Base-by-base conservation (phyloP, 768 basidiomycete genomes). In the Lactarius deliciosus region DNA sequence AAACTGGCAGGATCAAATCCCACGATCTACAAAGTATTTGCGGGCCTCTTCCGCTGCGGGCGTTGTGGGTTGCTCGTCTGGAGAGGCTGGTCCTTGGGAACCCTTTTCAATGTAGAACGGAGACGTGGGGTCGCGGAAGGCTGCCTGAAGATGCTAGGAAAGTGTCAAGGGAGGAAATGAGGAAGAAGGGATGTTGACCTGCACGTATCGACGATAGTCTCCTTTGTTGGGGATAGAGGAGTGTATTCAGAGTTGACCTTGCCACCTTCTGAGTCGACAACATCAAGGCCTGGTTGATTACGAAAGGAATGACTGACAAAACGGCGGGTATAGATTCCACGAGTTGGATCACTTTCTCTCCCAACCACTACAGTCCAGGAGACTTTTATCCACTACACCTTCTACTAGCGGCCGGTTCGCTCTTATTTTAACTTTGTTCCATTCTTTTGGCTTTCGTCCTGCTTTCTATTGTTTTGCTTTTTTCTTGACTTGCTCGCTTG, bases 91-190 rank as follows among this genome's bases (percentile, higher is more conserved):
- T 1, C 88, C 88, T 68, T 76, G 74, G 15, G 81, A 78, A 9
- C 88, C 87, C 32, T 85, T 85, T 2, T 85, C 78, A 57, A 89
- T 79, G 67, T 88, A 79, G 71, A 83, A 90, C n/a, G 88, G 88
- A 2, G 87, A 88, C 0, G 79, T 77, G 2, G 86, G 86, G 69
- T 90, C 84, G 38, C 80, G 80, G 71, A 89, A 89, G 13, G 83
- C 83, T 6, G 81, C 82, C 72, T 81, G 86, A 8, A 90, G 80
- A n/a, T 80, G 80, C 88, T 90, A 43, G 45, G 38, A 22, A 38
- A 18, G 7, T 40, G 60, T 68, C 22, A 69, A 57, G 6, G 40
- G 20, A 38, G 28, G 54, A 30, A 40, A 60, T 56, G 11, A 30
- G 20, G 11, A 5, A 1, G 10, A 18, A 59, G 20, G 15, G 41